A percentile compares a stretch with the other conserved stretches of the same genome.
These are phyloP conservation scores for Nepenthes gracilis DNA, from an alignment of 148 eudicot genomes.

Conservation along the genomic window DNA sequence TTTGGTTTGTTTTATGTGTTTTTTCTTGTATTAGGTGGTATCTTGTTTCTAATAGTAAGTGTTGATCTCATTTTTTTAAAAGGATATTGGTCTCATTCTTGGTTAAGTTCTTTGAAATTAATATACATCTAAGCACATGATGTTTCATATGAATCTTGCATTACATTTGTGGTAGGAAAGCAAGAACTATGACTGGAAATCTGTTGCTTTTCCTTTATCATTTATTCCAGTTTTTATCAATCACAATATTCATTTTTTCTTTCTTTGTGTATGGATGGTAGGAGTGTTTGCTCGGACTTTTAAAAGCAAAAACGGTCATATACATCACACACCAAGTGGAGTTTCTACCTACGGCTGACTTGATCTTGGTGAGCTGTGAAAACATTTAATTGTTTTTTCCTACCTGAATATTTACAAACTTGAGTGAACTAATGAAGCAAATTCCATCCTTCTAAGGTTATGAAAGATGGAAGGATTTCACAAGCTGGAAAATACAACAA, in stretches of 20 bases:
- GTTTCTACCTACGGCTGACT: conserved; percentile 37
- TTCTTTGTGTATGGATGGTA: neutral
- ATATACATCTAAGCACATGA: no score
- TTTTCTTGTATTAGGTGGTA: neutral
- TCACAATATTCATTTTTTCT: neutral
- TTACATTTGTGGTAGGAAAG: neutral
- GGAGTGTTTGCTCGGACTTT: conserved; percentile 32
- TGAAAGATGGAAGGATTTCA: conserved; percentile 53
- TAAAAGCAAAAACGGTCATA: conserved; percentile 25
- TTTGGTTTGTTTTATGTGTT: neutral
- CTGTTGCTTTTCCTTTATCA: neutral
- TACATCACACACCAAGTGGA: conserved; percentile 36
- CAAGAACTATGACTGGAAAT: neutral
- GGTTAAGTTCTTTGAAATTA: no score
- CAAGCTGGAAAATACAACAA: conserved; percentile 62
- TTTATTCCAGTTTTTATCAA: neutral
- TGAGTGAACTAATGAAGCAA: neutral
- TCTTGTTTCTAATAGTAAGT: neutral
- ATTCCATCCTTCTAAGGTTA: conserved; percentile 23
- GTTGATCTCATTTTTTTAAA: neutral
- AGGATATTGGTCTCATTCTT: neutral
- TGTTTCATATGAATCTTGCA: no score
- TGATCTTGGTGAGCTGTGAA: conserved; percentile 20
- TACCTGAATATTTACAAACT: neutral
- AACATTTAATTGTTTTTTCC: neutral